Base-by-base conservation (phyloP, 2,329 filamentous ascomycete species). In the Fusarium albosuccineum region DNA sequence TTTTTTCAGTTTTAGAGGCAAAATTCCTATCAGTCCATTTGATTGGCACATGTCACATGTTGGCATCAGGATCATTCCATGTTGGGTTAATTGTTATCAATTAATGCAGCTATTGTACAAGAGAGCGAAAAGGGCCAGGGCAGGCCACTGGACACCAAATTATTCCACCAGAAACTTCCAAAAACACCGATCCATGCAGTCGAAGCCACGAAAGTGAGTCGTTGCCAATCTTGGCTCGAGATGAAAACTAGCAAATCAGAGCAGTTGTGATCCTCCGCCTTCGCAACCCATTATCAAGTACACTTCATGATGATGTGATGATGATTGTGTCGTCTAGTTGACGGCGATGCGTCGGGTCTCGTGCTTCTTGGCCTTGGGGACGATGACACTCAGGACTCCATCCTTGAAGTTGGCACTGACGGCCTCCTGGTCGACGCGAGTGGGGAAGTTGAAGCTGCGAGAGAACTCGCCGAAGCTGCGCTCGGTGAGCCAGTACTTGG, bases 401-500 rank as follows among this genome's bases (percentile, higher is more conserved):
- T 92, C 86, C 77, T 87, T 85, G 70, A 92, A 85, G 55, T 75
- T 83, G 50, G 91, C 91, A 44, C 78, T 82, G 57, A 93, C 90
- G 4, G 73, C 79, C 14, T 89, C 86, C 71, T 87, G 85, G 73
- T 91, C 87, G 63, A 93, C 84, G 29, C 85, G 85, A 53, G 79
- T 79, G 1, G 90, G 88, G 82, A 93, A 92, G 76, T 82, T 86
- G 81, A 92, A 92, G 61, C 83, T 87, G 66, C 91, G 86, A 49
- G 86, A 83, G 80, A 92, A 93, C 68, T 89, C 85, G 75, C 90
- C 90, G 60, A 90, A 80, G 62, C 83, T 86, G 70, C 89, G 88
- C 80, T 92, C 89, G 36, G 83, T 82, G 64, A 89, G 81, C 92
- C 92, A 95, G 84, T 89, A 94, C 79, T 88, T 90, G 71, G 82